These are phyloP conservation scores for Gentiana dahurica DNA, from an alignment of 257 asterid species.

Conservation along the genomic window DNA sequence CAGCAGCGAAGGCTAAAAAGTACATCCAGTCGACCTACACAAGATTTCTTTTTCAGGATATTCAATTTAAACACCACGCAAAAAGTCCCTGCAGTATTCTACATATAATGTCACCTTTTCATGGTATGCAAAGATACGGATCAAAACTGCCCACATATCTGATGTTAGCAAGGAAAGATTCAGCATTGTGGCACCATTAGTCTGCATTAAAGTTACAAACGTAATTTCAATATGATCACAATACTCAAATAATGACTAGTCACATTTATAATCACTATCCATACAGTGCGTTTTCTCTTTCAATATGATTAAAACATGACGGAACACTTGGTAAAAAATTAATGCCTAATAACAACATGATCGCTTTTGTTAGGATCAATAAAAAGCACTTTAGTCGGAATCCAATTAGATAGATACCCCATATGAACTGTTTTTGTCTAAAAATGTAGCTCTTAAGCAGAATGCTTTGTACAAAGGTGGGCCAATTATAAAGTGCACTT, in stretches of 20 bases:
- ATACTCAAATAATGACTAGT: too few relatives aligned
- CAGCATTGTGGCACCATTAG: constrained; percentile 81
- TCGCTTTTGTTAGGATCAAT: too few relatives aligned
- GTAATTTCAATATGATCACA: background rate
- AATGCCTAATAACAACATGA: too few relatives aligned
- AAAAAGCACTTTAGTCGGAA: too few relatives aligned
- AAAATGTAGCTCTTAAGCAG: background rate
- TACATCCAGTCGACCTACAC: constrained; percentile 95
- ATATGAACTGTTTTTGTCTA: too few relatives aligned
- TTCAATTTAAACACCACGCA: too few relatives aligned
- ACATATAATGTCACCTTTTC: constrained; percentile 48
- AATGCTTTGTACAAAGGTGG: background rate
- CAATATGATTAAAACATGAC: too few relatives aligned
- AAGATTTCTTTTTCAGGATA: constrained; percentile 9
- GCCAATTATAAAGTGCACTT: background rate
- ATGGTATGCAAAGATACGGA: constrained; percentile 82
- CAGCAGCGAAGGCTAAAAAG: constrained; percentile 75
- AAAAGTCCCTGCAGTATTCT: background rate
- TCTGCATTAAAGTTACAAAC: constrained; percentile 33
- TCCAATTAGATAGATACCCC: too few relatives aligned
- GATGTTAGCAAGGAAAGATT: constrained; percentile 85
- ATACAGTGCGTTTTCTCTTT: too few relatives aligned
- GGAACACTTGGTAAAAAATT: too few relatives aligned
- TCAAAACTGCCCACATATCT: constrained; percentile 95
- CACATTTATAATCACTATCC: too few relatives aligned